These are phyloP conservation scores for Aspergillus neotritici DNA, from an alignment of 2,329 filamentous ascomycete genomes.

Conservation along the genomic window DNA sequence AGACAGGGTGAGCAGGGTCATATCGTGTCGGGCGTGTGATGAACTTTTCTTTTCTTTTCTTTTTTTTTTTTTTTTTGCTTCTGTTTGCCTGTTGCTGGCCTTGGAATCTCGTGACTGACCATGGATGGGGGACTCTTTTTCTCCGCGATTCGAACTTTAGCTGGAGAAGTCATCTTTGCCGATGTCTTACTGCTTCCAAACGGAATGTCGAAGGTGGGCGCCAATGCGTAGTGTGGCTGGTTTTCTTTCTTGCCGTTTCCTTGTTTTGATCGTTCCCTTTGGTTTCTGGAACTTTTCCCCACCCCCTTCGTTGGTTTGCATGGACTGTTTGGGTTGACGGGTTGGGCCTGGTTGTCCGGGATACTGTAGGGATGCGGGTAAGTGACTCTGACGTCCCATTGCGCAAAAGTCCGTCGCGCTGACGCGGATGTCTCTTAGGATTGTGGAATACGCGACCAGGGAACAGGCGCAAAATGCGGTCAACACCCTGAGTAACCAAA, in stretches of 20 bases:
- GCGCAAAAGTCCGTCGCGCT: not conserved
- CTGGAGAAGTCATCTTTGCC: conserved; percentile 98
- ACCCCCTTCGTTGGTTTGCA: conserved; percentile 54
- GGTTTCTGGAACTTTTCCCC: conserved; percentile 58
- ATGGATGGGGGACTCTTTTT: conserved; percentile 31
- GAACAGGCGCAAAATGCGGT: conserved; percentile 98
- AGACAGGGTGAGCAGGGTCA: conserved; percentile 73
- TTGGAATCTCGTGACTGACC: conserved; percentile 27
- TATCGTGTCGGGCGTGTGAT: conserved; percentile 18
- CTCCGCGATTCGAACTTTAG: conserved; percentile 46
- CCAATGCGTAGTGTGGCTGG: conserved; percentile 85
- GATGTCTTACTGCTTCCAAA: conserved; percentile 99
- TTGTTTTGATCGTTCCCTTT: conserved; percentile 52
- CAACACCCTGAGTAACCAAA: conserved; percentile 97
- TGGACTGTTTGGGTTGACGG: conserved; percentile 98
- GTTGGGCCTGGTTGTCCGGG: conserved; percentile 81
- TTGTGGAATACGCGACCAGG: conserved; percentile 99
- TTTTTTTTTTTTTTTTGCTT: conserved; percentile 9
- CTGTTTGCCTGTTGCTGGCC: no score
- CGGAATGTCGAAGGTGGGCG: conserved; percentile 99
- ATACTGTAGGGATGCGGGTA: conserved; percentile 99
- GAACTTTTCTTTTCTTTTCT: conserved; percentile 13
- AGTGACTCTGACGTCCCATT: conserved; percentile 41
- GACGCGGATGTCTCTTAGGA: conserved; percentile 52
- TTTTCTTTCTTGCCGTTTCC: conserved; percentile 59